Base-by-base conservation (phyloP, 2,329 filamentous ascomycete genomes). In the Apiospora malaysiana region DNA sequence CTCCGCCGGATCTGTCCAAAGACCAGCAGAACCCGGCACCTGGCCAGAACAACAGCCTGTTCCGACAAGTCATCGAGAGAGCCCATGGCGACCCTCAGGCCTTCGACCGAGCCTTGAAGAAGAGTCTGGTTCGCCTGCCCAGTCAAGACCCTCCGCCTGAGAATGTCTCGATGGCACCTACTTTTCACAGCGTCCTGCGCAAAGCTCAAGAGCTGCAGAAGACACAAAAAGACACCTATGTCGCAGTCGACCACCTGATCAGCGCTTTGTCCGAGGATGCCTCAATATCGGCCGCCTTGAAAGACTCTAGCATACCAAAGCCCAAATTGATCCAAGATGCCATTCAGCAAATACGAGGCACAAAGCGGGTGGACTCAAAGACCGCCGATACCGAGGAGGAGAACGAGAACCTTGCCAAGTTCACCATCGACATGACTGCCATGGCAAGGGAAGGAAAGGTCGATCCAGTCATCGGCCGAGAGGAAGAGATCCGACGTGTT, bases 381-480 rank as follows among this genome's bases (percentile, higher is more conserved):
- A 97, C 94, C 4, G 96, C 96, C 70, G 96, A 99, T 82, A 91
- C 92, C 0, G 96, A 98, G 82, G 88, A 93, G 78, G 95, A 98
- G 78, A 93, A 95, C 78, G 96, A 99, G 83, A 98, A 97, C 79
- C 86, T 99, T 72, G 94, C 95, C 85, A 99, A 98, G 79, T 99
- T 98, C 83, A 98, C 96, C 70, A 96, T 98, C 78, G 96, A 99
- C 83, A 97, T 99, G 94, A 99, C 96, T 14, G 88, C 93, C 68
- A 92, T 98, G 91, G 96, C 96, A 72, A 89, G 95, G 80, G 96
- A 99, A 84, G 97, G 97, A 80, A 98, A 98, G 84, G 95, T 98
- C 71, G 95, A 98, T 80, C 95, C 95, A 2, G 95, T 98, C 81
- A 98, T 98, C 83, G 95, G 95, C 56, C 90, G 95, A 83, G 95